These are phyloP conservation scores for Cordyceps fumosorosea DNA, from an alignment of 2,329 filamentous ascomycete species.

Conservation along the genomic window DNA sequence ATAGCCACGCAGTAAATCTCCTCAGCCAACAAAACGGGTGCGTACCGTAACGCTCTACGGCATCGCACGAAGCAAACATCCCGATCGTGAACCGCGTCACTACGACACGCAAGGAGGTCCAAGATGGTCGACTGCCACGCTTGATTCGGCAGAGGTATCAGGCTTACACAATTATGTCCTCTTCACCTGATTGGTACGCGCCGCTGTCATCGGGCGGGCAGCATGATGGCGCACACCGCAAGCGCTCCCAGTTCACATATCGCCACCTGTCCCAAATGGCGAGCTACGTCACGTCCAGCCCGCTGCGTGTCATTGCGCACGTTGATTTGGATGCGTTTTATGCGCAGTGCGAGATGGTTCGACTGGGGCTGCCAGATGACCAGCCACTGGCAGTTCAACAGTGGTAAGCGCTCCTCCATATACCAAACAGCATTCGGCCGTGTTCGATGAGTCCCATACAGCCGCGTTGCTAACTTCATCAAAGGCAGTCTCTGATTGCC, in stretches of 20 bases:
- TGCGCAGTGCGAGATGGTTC: constrained; percentile 89
- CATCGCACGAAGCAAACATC: not conserved
- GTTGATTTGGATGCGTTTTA: constrained; percentile 98
- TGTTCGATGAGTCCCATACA: not conserved
- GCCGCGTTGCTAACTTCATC: not conserved
- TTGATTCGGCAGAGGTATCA: not conserved
- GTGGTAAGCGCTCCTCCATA: constrained; percentile 50
- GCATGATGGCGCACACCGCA: constrained; percentile 18
- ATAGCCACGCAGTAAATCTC: not conserved
- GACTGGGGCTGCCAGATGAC: constrained; percentile 66
- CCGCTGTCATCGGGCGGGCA: constrained; percentile 21
- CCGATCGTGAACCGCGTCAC: not conserved
- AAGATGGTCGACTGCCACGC: not conserved
- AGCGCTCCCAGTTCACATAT: constrained; percentile 72
- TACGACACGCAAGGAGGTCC: not conserved
- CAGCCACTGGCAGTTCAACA: constrained; percentile 88
- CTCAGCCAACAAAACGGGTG: not conserved
- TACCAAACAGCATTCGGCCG: not conserved
- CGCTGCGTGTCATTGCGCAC: constrained; percentile 81
- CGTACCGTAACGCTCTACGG: not conserved
- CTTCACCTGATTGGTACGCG: not conserved
- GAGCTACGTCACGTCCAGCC: constrained; percentile 62
- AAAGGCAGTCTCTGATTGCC: constrained; percentile 57
- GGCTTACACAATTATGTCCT: not conserved
- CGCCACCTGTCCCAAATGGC: constrained; percentile 73